Evolutionary conservation across 345 rosid genomes (phyloP), one percentile per base, ranked within the genome.

Genomic region (Camelina laxa): DNA sequence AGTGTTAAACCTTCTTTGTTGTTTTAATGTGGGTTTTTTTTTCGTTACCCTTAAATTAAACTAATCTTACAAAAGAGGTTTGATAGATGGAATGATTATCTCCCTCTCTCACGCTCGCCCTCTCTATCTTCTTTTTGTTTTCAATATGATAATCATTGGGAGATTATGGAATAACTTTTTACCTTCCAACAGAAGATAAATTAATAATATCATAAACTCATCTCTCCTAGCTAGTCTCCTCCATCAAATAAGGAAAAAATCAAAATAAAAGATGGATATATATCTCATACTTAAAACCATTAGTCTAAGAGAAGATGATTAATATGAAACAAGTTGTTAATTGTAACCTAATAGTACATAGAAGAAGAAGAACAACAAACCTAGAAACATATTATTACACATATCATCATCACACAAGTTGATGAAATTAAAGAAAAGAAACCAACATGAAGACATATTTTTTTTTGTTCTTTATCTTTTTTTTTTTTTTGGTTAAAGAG

Each of bases 401-500:
- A 57, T 31, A 11, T 55, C 31, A 24, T 24, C 27, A 10, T 54
- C 31, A 51, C 62, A n/a, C 63, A 53, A 36, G 51, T 60, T 35
- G 58, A 36, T 48, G 30, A 27, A 27, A 27, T 27, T 4, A 4
- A 27, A 27, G 30, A 27, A 17, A 39, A 66, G 35, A 50, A 38
- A 75, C 42, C 38, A 67, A 19, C 79, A 50, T 17, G 67, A 50
- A 39, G 44, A 75, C 45, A 74, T n/a, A n/a, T n/a, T n/a, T 55
- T 1, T 2, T 9, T 47, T 9, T 10, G 15, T 20, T 20, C 0
- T 2, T 41, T 16, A 33, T 33, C 14, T 50, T 56, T 0, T 36
- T 30, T 0, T 19, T 36, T 7, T 30, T 0, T 19, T 36, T 7
- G 1, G 38, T 59, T 61, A 76, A 19, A 83, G 87, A 86, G 88